A percentile compares a stretch with the other conserved stretches of the same genome.
Conservation (phyloP, 352 stramenopile species). For the Phytophthora fragariae region DNA sequence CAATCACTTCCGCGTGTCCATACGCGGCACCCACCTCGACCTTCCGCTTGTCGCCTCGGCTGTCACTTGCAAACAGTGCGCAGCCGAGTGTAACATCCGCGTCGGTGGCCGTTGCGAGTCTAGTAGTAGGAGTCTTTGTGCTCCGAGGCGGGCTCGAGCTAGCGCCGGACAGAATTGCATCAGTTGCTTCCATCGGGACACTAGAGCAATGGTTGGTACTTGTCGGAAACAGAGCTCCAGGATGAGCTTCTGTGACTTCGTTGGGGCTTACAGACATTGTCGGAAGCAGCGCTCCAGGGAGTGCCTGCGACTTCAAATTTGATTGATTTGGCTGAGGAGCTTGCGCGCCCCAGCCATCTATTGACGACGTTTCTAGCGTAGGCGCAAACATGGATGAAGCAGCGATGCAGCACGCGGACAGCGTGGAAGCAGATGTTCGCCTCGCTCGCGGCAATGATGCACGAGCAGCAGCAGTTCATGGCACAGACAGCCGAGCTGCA, state of each 20-base stretch:
- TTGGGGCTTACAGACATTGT: conserved; percentile 3
- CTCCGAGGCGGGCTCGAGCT: background rate
- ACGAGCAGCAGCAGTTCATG: conserved; percentile 14
- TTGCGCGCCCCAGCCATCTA: conserved; percentile 1
- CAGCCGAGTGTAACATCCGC: conserved; percentile 11
- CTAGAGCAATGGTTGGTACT: background rate
- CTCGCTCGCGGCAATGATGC: conserved; percentile 6
- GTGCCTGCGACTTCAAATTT: conserved; percentile 7
- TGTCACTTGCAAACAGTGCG: conserved; percentile 12
- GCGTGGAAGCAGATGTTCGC: conserved; percentile 11
- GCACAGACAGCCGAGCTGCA: conserved; percentile 1
- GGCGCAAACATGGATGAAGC: background rate
- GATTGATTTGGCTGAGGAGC: conserved; percentile 6
- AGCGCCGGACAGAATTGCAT: no score
- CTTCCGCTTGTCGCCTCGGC: conserved; percentile 4
- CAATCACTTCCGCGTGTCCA: conserved; percentile 5
- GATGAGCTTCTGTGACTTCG: conserved; percentile 10
- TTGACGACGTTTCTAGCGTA: background rate
- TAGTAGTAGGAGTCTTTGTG: conserved; percentile 14
- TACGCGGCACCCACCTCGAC: background rate
- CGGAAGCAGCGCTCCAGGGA: conserved; percentile 9
- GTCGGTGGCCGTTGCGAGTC: conserved; percentile 10
- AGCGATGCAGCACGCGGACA: conserved; percentile 1
- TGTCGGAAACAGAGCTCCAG: background rate
- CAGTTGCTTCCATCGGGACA: no score